Percentiles rank a stretch among this genome's conserved stretches.
These are phyloP conservation scores for Salicornia ramosissima DNA, from an alignment of 148 eudicot species.

Conservation along the genomic window DNA sequence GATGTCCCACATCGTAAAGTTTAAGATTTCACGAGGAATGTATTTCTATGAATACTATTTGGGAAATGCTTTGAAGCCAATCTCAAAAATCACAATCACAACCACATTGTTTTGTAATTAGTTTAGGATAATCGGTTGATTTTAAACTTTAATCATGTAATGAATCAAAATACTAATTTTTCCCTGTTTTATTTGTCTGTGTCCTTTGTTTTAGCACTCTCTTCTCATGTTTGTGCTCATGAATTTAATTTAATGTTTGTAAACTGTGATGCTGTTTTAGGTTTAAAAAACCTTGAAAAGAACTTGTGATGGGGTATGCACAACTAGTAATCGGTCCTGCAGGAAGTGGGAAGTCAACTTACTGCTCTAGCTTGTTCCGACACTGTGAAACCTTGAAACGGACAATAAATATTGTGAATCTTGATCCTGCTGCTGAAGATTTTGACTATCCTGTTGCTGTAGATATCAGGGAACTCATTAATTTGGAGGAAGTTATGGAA, in stretches of 20 bases:
- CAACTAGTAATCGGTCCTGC: constrained; percentile 84
- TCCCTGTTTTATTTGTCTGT: no score
- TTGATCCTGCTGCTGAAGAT: constrained; percentile 94
- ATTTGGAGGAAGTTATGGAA: constrained; percentile 94
- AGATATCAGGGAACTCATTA: constrained; percentile 78
- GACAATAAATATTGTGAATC: constrained; percentile 64
- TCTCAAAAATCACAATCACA: no score
- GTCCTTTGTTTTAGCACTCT: neutral
- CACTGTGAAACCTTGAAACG: constrained; percentile 72
- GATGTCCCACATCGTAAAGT: no score
- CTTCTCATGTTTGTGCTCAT: neutral
- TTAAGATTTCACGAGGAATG: no score
- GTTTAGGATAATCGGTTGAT: no score
- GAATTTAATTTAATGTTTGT: neutral
- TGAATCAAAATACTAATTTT: no score
- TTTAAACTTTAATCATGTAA: no score
- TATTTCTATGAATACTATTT: no score
- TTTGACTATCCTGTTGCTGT: constrained; percentile 93
- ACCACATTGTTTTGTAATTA: no score
- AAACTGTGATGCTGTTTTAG: neutral
- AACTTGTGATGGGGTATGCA: constrained; percentile 73
- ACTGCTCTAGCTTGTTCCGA: constrained; percentile 76
- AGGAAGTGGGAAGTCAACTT: constrained; percentile 91
- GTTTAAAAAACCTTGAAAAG: constrained; percentile 2
- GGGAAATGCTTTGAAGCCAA: no score